Evolutionary conservation across 2,329 filamentous ascomycete genomes (phyloP).

Genomic region (Lecanicillium sp.): DNA sequence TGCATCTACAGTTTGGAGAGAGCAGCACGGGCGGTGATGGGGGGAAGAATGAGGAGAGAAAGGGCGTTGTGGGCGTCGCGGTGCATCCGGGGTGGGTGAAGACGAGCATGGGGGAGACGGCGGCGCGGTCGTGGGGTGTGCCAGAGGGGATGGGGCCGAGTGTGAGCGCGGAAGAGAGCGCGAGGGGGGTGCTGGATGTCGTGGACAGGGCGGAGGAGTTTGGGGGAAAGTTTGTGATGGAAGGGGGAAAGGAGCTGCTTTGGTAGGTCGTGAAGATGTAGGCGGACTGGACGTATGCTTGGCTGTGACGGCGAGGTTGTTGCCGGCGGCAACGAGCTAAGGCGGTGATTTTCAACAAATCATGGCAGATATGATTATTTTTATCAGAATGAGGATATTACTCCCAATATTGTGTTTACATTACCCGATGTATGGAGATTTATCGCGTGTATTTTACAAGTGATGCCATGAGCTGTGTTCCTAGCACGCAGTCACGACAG

Average conservation of each 20-base stretch:
- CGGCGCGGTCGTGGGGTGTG: constrained; percentile 28
- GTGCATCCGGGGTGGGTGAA: constrained; percentile 35
- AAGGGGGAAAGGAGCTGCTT: constrained; percentile 25
- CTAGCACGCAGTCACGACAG: no score
- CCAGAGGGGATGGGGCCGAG: constrained; percentile 19
- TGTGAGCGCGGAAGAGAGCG: constrained; percentile 26
- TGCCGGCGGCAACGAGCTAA: not conserved
- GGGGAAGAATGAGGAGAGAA: not conserved
- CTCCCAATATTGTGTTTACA: no score
- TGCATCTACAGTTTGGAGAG: constrained; percentile 26
- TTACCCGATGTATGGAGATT: no score
- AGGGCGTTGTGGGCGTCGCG: constrained; percentile 23
- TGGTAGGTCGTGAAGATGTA: constrained; percentile 18
- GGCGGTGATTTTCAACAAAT: no score
- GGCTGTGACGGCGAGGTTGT: not conserved
- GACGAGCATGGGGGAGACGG: constrained; percentile 26
- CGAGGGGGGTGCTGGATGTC: constrained; percentile 26
- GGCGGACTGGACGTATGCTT: no score
- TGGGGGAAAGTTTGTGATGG: constrained; percentile 29
- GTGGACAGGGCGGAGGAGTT: constrained; percentile 30
- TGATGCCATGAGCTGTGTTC: no score
- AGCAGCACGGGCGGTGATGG: constrained; percentile 13
- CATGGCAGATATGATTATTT: no score
- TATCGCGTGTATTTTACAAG: no score
- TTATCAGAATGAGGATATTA: no score